These are phyloP conservation scores for Populus hybrid DNA, from an alignment of 441 rosid genomes.

Conservation along the genomic window DNA sequence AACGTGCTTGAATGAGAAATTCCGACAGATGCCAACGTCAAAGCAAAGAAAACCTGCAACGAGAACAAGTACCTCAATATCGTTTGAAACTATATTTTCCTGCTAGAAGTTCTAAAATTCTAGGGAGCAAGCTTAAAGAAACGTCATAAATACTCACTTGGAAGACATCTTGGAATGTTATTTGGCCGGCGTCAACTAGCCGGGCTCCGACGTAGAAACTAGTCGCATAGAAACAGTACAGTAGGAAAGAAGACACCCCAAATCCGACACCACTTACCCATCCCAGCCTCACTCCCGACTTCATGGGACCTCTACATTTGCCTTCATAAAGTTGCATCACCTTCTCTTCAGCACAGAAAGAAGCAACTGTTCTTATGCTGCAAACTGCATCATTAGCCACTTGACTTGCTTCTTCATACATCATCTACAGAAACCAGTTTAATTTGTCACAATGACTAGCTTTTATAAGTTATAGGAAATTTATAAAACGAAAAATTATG, in stretches of 20 bases:
- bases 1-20: constrained; percentile 63
- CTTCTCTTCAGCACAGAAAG: constrained; percentile 73
- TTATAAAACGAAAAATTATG: too few relatives aligned
- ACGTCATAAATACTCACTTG: constrained; percentile 29
- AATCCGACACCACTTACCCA: constrained; percentile 57
- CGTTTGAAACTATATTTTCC: background rate
- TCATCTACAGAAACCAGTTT: constrained; percentile 35
- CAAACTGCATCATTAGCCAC: constrained; percentile 78
- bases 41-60: constrained; percentile 71
- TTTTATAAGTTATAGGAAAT: background rate
- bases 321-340: constrained; percentile 51
- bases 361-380: constrained; percentile 75
- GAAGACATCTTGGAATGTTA: constrained; percentile 52
- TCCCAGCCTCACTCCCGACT: constrained; percentile 57
- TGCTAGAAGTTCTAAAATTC: background rate
- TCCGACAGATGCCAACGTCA: constrained; percentile 57
- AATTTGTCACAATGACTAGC: background rate
- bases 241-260: constrained; percentile 51
- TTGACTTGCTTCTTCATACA: constrained; percentile 82
- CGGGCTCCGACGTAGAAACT: constrained; percentile 71
- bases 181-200: constrained; percentile 45
- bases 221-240: constrained; percentile 45
- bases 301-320: constrained; percentile 64
- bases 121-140: background rate
- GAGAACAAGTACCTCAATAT: background rate